Conservation (phyloP, 768 basidiomycete genomes). For the Termitomyces sp. region DNA sequence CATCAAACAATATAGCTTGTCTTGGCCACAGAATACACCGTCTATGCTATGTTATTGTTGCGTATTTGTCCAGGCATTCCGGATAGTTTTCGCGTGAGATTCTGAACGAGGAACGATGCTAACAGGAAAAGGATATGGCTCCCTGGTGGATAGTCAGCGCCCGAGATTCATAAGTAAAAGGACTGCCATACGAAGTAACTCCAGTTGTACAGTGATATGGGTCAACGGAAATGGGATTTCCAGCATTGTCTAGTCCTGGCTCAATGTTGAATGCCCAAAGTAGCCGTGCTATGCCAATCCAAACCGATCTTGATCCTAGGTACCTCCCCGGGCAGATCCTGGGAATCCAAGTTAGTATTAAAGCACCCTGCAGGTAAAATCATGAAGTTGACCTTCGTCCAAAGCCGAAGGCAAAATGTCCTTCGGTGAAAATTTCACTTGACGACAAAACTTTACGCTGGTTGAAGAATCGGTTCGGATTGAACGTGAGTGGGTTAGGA, state of each 20-base stretch:
- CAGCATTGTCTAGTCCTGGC: neutral
- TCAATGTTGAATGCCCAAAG: constrained; percentile 6
- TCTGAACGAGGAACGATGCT: constrained; percentile 1
- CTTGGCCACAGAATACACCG: too few relatives aligned
- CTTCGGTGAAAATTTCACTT: constrained; percentile 1
- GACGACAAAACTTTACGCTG: neutral
- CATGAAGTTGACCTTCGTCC: neutral
- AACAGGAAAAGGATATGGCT: constrained; percentile 3
- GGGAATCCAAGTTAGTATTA: neutral
- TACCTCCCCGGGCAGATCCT: constrained; percentile 7
- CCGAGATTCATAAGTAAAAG: neutral
- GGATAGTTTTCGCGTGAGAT: constrained; percentile 2
- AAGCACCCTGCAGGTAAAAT: neutral
- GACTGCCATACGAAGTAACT: neutral
- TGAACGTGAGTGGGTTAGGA: neutral
- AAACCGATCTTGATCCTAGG: neutral
- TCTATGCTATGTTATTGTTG: neutral
- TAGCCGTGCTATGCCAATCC: constrained; percentile 7
- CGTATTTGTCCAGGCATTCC: neutral
- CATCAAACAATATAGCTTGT: too few relatives aligned
- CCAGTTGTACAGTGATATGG: constrained; percentile 3
- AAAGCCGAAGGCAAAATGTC: constrained; percentile 4
- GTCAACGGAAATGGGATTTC: constrained; percentile 2
- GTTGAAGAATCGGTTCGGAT: constrained; percentile 4
- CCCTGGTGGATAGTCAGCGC: neutral